Conservation (phyloP, 2,329 filamentous ascomycete species). For the Colletotrichum gigasporum region DNA sequence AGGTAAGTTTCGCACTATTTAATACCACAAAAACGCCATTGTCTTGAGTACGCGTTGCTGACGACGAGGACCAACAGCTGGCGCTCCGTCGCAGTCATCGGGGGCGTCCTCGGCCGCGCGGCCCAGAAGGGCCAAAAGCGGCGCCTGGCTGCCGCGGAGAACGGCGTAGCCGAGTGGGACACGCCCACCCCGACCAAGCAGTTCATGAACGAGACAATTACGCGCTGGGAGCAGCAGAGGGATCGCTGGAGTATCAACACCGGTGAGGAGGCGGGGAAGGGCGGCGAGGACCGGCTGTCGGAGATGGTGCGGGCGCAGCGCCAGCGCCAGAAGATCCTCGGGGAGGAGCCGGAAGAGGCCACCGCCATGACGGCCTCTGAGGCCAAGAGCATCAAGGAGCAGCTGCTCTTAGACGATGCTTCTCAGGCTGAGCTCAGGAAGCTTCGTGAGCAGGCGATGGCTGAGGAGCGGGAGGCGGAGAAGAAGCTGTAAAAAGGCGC, state of each 20-base stretch:
- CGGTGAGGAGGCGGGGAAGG: slow-evolving; percentile 38
- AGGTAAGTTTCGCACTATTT: slow-evolving; percentile 62
- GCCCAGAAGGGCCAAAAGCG: slow-evolving; percentile 79
- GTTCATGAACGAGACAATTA: slow-evolving; percentile 44
- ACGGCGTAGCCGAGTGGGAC: slow-evolving; percentile 71
- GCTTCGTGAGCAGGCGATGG: background rate
- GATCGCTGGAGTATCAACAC: slow-evolving; percentile 47
- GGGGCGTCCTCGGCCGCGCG: slow-evolving; percentile 84
- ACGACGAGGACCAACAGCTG: slow-evolving; percentile 62
- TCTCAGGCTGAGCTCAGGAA: background rate
- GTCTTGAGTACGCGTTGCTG: too few relatives aligned
- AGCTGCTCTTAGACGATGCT: background rate
- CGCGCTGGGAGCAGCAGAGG: slow-evolving; percentile 41
- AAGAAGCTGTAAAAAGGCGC: background rate
- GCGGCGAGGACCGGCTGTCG: slow-evolving; percentile 48
- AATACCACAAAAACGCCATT: too few relatives aligned
- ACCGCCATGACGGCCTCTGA: too few relatives aligned
- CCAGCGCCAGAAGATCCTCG: background rate
- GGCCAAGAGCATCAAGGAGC: slow-evolving; percentile 14
- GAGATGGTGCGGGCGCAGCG: slow-evolving; percentile 35
- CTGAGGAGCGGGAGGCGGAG: background rate
- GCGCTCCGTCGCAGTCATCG: slow-evolving; percentile 82
- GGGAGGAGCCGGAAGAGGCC: too few relatives aligned
- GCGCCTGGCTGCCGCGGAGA: slow-evolving; percentile 69
- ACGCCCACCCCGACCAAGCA: slow-evolving; percentile 53